Conservation (phyloP, 1,139 yeast genomes). For the Debaryomycetaceae sp. region DNA sequence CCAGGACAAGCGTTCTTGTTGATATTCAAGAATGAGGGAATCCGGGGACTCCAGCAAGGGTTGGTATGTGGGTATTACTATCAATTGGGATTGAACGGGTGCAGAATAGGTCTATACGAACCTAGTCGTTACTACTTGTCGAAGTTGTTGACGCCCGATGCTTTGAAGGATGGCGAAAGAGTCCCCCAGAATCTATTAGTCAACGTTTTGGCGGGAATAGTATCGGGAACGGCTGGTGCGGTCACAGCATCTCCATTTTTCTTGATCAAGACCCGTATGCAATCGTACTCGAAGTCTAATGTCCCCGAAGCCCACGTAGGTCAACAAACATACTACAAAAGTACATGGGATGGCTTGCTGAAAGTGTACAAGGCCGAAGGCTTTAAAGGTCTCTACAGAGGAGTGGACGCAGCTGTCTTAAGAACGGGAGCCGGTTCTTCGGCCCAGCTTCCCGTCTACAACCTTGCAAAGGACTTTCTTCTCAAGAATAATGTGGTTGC, state of each 20-base stretch:
- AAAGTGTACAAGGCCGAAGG: conserved; percentile 70
- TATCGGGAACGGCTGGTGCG: conserved; percentile 89
- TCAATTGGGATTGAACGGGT: conserved; percentile 88
- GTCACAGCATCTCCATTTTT: conserved; percentile 87
- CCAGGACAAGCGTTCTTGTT: conserved; percentile 79
- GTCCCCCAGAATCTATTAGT: conserved; percentile 59
- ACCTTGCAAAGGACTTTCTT: conserved; percentile 63
- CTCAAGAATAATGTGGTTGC: conserved; percentile 46
- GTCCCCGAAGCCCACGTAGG: conserved; percentile 57
- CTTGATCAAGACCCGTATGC: conserved; percentile 93
- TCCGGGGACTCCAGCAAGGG: conserved; percentile 87
- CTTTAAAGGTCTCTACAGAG: conserved; percentile 73
- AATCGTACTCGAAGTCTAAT: conserved; percentile 60
- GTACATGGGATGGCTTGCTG: conserved; percentile 63
- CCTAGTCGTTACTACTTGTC: conserved; percentile 71
- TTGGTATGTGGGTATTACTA: conserved; percentile 77
- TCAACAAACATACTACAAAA: conserved; percentile 83
- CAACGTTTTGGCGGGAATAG: conserved; percentile 78
- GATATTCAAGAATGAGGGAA: conserved; percentile 79
- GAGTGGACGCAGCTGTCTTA: conserved; percentile 90
- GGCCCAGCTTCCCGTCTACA: conserved; percentile 92
- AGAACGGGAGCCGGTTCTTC: conserved; percentile 96
- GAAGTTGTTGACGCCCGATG: conserved; percentile 48
- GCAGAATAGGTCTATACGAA: conserved; percentile 90
- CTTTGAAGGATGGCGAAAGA: conserved; percentile 35